Evolutionary conservation across 768 basidiomycete species (phyloP).

Genomic region (Artomyces pyxidatus): DNA sequence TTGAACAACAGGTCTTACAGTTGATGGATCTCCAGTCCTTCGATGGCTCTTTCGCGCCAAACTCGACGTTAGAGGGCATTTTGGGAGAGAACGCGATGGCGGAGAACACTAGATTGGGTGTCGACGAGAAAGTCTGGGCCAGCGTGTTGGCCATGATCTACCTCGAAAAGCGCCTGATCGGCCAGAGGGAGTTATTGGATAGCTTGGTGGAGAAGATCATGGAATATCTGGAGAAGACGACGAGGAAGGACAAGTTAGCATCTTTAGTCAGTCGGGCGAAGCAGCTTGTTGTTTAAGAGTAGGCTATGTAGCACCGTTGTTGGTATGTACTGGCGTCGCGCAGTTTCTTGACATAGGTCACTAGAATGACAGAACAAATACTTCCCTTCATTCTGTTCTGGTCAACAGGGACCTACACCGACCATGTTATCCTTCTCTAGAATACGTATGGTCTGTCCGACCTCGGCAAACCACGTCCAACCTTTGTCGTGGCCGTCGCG

Average conservation of each 20-base stretch:
- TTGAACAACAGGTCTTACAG: constrained; percentile 24
- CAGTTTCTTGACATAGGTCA: too few species aligned
- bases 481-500: constrained; percentile 45
- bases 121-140: constrained; percentile 36
- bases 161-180: constrained; percentile 29
- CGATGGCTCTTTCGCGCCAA: constrained; percentile 41
- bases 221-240: constrained; percentile 27
- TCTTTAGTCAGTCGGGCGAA: background rate
- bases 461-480: constrained; percentile 64
- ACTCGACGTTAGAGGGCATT: constrained; percentile 25
- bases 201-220: constrained; percentile 33
- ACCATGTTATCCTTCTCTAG: constrained; percentile 47
- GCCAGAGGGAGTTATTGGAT: constrained; percentile 34
- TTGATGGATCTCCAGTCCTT: constrained; percentile 33
- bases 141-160: constrained; percentile 42
- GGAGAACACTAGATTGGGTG: constrained; percentile 23
- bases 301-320: too few species aligned
- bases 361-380: too few species aligned
- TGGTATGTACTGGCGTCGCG: too few species aligned
- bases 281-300: background rate
- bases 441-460: constrained; percentile 51
- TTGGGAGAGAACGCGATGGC: constrained; percentile 28
- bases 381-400: too few species aligned
- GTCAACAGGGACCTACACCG: background rate
- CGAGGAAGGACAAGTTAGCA: background rate